These are phyloP conservation scores for Apophysomyces sp. DNA, from an alignment of 371 early-diverging fungal species.

Conservation along the genomic window DNA sequence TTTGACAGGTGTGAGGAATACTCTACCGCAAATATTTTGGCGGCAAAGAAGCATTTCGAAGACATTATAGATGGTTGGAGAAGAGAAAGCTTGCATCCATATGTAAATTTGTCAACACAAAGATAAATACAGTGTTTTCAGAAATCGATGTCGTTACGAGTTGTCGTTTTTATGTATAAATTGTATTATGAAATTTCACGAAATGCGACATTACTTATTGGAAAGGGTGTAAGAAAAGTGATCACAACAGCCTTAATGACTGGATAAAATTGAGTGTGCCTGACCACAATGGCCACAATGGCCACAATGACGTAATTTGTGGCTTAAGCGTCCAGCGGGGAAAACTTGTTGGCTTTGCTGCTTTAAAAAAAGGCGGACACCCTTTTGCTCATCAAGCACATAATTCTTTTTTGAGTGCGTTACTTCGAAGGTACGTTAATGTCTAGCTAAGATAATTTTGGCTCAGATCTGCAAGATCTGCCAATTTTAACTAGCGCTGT, in stretches of 20 bases:
- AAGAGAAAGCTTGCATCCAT: neutral
- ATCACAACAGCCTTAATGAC: neutral
- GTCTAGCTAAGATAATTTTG: neutral
- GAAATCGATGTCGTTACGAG: too few relatives aligned
- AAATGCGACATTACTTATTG: too few relatives aligned
- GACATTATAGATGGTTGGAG: neutral
- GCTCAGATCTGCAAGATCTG: neutral
- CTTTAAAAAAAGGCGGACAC: neutral
- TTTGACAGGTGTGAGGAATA: neutral
- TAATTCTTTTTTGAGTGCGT: neutral
- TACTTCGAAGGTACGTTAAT: neutral
- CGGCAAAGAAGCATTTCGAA: neutral
- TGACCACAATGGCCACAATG: too few relatives aligned
- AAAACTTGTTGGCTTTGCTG: neutral
- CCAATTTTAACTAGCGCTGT: neutral
- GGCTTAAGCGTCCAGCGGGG: neutral
- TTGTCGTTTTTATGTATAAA: too few relatives aligned
- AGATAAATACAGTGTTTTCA: too few relatives aligned
- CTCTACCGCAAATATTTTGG: neutral
- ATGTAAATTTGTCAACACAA: neutral
- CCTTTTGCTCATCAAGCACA: neutral
- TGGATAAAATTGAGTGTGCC: neutral
- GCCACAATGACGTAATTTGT: neutral
- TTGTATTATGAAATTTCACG: too few relatives aligned
- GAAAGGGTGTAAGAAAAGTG: too few relatives aligned